Conservation (phyloP, 2,329 filamentous ascomycete genomes). For the Diaporthe vexans region DNA sequence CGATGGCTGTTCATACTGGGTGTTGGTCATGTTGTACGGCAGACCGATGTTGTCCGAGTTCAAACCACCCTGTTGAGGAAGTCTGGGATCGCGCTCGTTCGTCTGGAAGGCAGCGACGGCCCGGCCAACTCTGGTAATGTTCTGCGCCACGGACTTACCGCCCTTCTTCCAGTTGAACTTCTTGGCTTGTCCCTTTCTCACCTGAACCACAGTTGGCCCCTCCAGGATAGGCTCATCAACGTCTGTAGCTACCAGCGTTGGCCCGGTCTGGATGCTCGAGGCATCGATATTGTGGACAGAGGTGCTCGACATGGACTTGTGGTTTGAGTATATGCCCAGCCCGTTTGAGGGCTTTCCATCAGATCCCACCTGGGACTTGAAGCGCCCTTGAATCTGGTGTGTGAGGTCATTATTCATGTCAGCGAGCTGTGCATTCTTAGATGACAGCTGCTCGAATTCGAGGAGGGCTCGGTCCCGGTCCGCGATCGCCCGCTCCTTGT, state of each 20-base stretch:
- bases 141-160: constrained; percentile 92
- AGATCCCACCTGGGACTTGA: constrained; percentile 80
- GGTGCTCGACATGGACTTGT: constrained; percentile 65
- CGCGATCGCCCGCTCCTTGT: constrained; percentile 84
- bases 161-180: constrained; percentile 99
- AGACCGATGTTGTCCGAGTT: constrained; percentile 76
- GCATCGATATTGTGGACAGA: constrained; percentile 64
- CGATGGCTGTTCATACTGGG: constrained; percentile 64
- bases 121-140: constrained; percentile 93
- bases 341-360: constrained; percentile 66
- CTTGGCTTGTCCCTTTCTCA: constrained; percentile 92
- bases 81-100: constrained; percentile 40
- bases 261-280: constrained; percentile 68
- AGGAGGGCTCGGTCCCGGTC: constrained; percentile 94
- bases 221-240: constrained; percentile 77
- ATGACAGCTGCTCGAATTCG: constrained; percentile 94
- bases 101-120: constrained; percentile 81
- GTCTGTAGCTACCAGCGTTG: constrained; percentile 72
- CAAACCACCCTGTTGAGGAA: constrained; percentile 63
- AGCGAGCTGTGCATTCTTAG: constrained; percentile 93
- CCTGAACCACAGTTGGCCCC: constrained; percentile 94
- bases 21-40: constrained; percentile 78
- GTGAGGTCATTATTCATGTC: constrained; percentile 97
- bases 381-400: constrained; percentile 92
- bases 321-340: constrained; percentile 68